A percentile compares a stretch with the other conserved stretches of the same genome.
These are phyloP conservation scores for Daucus carota DNA, from an alignment of 129 eudicot species.

Conservation along the genomic window DNA sequence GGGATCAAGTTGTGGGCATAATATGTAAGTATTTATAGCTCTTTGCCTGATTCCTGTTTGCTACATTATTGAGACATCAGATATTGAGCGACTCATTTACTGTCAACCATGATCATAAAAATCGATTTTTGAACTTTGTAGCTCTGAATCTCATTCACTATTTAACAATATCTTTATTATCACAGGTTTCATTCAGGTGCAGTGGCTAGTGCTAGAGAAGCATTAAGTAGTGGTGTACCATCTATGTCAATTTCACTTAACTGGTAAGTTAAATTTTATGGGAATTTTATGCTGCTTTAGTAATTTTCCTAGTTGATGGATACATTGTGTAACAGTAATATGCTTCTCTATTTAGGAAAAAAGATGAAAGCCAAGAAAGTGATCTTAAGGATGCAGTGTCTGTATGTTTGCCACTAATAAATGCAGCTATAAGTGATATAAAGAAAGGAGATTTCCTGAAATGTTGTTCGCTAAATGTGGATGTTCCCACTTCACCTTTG, in stretches of 20 bases:
- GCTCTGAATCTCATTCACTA: not conserved
- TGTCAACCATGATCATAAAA: not conserved
- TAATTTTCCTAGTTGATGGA: not conserved
- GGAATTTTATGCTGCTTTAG: conserved; percentile 5
- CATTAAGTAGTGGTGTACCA: conserved; percentile 75
- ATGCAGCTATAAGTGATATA: conserved; percentile 60
- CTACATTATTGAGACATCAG: not conserved
- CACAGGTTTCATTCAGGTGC: conserved; percentile 75
- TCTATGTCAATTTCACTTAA: conserved; percentile 71
- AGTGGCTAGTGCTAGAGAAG: conserved; percentile 90
- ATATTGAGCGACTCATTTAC: not conserved
- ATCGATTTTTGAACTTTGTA: not conserved
- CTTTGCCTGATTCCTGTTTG: not conserved
- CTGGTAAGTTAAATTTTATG: conserved; percentile 41
- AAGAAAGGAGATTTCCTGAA: conserved; percentile 71
- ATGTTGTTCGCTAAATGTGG: conserved; percentile 51
- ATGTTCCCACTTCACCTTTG: conserved; percentile 63
- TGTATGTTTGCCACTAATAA: conserved; percentile 67
- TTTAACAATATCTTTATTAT: not conserved
- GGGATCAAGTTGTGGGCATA: conserved; percentile 86
- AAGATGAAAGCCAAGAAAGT: conserved; percentile 69
- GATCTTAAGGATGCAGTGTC: conserved; percentile 91
- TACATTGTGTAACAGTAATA: not conserved
- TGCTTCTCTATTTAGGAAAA: conserved; percentile 49
- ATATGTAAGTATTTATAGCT: conserved; percentile 46